Evolutionary conservation across 2,329 filamentous ascomycete genomes (phyloP).

Genomic region (Cladophialophora immunda): DNA sequence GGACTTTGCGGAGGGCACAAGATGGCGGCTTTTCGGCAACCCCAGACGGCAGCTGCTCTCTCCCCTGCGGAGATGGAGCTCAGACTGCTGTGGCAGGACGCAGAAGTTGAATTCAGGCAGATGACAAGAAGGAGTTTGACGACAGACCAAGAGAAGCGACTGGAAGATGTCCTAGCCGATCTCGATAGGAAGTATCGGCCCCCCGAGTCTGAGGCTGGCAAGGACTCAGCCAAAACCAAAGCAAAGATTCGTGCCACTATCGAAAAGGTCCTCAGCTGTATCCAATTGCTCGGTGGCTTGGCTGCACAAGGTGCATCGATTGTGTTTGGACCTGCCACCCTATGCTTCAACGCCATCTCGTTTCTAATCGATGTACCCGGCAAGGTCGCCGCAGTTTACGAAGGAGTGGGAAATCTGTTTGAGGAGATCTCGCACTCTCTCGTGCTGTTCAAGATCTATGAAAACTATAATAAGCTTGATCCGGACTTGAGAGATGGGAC

Average conservation of each 20-base stretch:
- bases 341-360: conserved; percentile 45
- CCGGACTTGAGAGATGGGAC: conserved; percentile 41
- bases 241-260: not conserved
- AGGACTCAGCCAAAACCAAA: not conserved
- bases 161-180: conserved; percentile 4
- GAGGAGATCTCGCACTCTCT: conserved; percentile 42
- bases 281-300: conserved; percentile 4
- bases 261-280: not conserved
- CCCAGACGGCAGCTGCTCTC: conserved; percentile 3
- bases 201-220: not conserved
- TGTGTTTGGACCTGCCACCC: conserved; percentile 42
- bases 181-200: not conserved
- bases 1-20: not conserved
- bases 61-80: conserved; percentile 12
- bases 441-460: conserved; percentile 12
- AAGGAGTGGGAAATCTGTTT: conserved; percentile 42
- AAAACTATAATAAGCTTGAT: not conserved
- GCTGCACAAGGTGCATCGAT: conserved; percentile 12
- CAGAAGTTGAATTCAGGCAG: conserved; percentile 9
- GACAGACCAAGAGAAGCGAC: conserved; percentile 6
- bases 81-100: conserved; percentile 10
- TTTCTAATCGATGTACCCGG: conserved; percentile 43
- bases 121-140: conserved; percentile 8
- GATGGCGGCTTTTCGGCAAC: not conserved
- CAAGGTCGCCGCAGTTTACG: conserved; percentile 45